Base-by-base conservation (phyloP, 164 flowering plant genomes). In the Echeveria elegans region DNA sequence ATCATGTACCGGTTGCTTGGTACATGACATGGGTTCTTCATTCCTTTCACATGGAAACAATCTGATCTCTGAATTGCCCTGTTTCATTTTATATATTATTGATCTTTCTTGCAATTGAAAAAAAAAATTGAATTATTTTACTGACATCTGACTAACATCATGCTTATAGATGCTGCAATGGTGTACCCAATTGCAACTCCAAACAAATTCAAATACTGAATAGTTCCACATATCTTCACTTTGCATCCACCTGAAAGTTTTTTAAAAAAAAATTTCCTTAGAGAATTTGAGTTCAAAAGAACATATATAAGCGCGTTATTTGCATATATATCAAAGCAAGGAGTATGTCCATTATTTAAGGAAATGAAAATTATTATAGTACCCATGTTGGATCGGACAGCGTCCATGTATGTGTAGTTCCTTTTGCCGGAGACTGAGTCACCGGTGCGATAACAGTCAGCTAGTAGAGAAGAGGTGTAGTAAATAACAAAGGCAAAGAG, bases 51-150 rank as follows among this genome's bases (percentile, higher is more conserved):
- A 36, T 83, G 90, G 74, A 84, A 84, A 38, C 90, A 86, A 48
- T 84, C 78, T 11, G 88, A 84, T 66, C 83, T 59, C 47, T 77
- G 72, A 26, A 86, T 80, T 43, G 88, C 90, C 85, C 88, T 86
- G 80, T 43, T 2, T 14, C 32, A 19, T 23, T 29, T 7, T 15
- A 9, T 24, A n/a, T 16, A 60, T n/a, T n/a, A n/a, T n/a, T n/a
- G n/a, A n/a, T n/a, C n/a, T n/a, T n/a, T n/a, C n/a, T n/a, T n/a
- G n/a, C n/a, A n/a, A n/a, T n/a, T n/a, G n/a, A n/a, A 29, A 12
- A 5, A 21, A 9, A 28, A 60, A 29, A 60, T 15, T 15, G 12
- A 19, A 4, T 26, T 6, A 4, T 60, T 21, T 11, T 32, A 18
- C 7, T 12, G 30, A 28, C 8, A 38, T 41, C 19, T 18, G 32